Evolutionary conservation across 805 yeast species (phyloP).

Genomic region (Lachancea kluyveri): DNA sequence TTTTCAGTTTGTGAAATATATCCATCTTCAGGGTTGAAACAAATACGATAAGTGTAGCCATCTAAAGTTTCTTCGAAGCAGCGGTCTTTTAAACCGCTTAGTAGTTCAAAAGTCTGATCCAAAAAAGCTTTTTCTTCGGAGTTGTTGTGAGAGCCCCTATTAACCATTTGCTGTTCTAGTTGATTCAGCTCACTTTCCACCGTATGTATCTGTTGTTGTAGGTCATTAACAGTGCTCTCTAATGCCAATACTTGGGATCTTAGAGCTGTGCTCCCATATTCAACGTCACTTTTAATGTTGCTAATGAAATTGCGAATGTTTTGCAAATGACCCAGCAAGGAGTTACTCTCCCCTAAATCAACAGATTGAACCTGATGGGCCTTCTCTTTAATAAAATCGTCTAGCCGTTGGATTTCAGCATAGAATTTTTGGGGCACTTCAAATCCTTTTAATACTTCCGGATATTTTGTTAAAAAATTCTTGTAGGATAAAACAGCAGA

Average conservation of each 20-base stretch:
- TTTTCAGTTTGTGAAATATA: constrained; percentile 21
- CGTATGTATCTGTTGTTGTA: too few species aligned
- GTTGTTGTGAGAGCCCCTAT: not conserved
- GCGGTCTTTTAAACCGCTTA: constrained; percentile 4
- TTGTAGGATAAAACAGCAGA: constrained; percentile 44
- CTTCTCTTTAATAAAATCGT: constrained; percentile 11
- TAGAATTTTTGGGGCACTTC: constrained; percentile 12
- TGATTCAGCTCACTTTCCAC: too few species aligned
- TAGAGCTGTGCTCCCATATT: too few species aligned
- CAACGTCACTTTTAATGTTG: too few species aligned
- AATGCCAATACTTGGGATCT: too few species aligned
- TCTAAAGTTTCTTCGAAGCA: constrained; percentile 12
- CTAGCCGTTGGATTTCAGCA: constrained; percentile 12
- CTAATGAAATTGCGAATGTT: too few species aligned
- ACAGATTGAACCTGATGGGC: constrained; percentile 11
- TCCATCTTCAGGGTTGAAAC: constrained; percentile 15
- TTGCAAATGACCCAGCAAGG: too few species aligned
- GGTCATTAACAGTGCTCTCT: too few species aligned
- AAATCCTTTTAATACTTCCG: constrained; percentile 4
- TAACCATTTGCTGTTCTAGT: not conserved
- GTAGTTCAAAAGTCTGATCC: constrained; percentile 2
- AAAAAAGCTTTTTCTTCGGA: not conserved
- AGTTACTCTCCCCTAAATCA: not conserved
- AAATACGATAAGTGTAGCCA: constrained; percentile 21
- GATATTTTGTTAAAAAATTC: constrained; percentile 18